Base-by-base conservation (phyloP, 306 rosid genomes). In the Carpinus viminea region DNA sequence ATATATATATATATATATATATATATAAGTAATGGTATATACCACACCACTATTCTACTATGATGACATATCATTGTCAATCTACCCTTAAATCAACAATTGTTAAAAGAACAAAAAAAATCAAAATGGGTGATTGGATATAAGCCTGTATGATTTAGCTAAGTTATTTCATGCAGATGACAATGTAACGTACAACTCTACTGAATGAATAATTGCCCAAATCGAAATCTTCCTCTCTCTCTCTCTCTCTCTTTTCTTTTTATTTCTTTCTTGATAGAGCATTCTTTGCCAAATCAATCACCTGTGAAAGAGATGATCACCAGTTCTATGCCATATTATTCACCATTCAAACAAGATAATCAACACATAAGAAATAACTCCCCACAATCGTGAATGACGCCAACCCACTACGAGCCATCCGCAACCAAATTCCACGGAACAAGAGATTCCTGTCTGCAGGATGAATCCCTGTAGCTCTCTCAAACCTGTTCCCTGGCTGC, bases 331-430 rank as follows among this genome's bases (percentile, higher is more conserved):
- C 75, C 57, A 47, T 20, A 60, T 21, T 45, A 45, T 45, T 76
- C 18, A 68, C 57, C 70, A 59, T 68, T 66, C 73, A 76, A 68
- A 80, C 83, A 79, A 92, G 86, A 76, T 38, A 83, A 83, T 94
- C 90, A 64, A 89, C 91, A 53, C 70, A 76, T 78, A 87, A 87
- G 77, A 88, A 92, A 82, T 92, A 94, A 79, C 91, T 81, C 78
- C 94, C 93, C 54, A 92, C 92, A 47, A 89, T 81, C 68, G 89
- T 12, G 52, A 89, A 88, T 3, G 98, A 94, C 28, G 93, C 91
- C 65, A 92, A 3, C 52, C 95, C 97, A 83, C 92, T 78, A 52
- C 89, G 87, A 79, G 97, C 89, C 92, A 94, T 87, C 82, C 97
- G 91, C 79, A 82, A 80, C 62, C 90, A 87, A 56, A 90, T 56